Conservation (phyloP, 2,329 filamentous ascomycete species). For the Xylariaceae sp. region DNA sequence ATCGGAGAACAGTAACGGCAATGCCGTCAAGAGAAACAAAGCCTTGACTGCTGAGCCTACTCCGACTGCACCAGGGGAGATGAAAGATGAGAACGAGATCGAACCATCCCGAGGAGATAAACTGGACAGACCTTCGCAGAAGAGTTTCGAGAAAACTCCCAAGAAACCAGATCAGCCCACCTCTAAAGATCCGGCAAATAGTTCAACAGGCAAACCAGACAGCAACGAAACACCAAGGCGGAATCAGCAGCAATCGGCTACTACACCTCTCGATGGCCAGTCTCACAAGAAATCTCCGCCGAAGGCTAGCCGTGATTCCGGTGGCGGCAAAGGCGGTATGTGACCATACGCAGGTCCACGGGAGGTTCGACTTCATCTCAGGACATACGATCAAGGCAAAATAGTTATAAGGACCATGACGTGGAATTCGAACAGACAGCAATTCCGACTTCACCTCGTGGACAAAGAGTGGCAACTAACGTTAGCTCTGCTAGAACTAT, state of each 20-base stretch:
- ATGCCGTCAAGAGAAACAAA: not conserved
- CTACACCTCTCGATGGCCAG: not conserved
- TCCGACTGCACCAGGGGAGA: not conserved
- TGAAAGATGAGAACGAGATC: not conserved
- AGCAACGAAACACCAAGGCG: not conserved
- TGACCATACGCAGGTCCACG: constrained; percentile 3
- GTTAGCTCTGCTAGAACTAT: not conserved
- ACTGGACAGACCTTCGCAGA: too few relatives aligned
- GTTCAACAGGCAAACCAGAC: not conserved
- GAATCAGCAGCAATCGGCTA: not conserved
- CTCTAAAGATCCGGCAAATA: not conserved
- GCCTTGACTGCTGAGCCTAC: not conserved
- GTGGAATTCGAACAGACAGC: constrained; percentile 17
- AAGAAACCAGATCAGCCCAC: not conserved
- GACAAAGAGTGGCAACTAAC: not conserved
- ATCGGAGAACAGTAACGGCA: constrained; percentile 5
- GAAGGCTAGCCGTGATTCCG: not conserved
- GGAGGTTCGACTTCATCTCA: constrained; percentile 23
- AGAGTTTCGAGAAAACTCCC: not conserved
- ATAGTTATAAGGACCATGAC: constrained; percentile 11
- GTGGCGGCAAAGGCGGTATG: not conserved
- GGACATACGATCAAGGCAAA: constrained; percentile 7
- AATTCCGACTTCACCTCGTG: constrained; percentile 17
- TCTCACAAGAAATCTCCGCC: not conserved
- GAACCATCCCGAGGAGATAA: too few relatives aligned